phyloP scores from a whole-genome alignment of 805 yeast genomes.

The Cyberlindnera euphorbiae region DNA sequence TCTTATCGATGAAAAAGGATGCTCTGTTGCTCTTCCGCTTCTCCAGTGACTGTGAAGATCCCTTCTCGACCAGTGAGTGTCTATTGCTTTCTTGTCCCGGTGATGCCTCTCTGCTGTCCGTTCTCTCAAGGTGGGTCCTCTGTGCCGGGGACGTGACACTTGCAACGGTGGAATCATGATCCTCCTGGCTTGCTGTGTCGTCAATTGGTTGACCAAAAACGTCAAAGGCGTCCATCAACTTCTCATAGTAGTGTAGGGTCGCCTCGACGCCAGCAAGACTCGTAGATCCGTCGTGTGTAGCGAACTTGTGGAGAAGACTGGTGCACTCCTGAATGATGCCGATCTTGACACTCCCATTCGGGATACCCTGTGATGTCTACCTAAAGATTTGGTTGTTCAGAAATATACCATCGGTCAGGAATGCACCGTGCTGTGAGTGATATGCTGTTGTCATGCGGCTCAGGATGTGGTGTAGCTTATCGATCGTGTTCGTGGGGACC shows the following conservation, averaged over 20 bases:
- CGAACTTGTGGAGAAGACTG: constrained; percentile 11
- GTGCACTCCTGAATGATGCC: constrained; percentile 23
- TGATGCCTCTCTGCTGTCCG: background rate
- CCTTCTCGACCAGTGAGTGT: background rate
- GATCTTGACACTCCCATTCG: constrained; percentile 23
- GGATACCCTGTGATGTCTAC: constrained; percentile 9
- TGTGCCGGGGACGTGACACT: constrained; percentile 1
- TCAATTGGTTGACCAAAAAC: constrained; percentile 7
- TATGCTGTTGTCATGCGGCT: constrained; percentile 15
- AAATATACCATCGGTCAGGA: constrained; percentile 14
- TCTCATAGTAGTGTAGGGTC: constrained; percentile 20
- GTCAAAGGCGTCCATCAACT: constrained; percentile 25
- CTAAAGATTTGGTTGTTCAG: constrained; percentile 15
- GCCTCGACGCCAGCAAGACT: constrained; percentile 8
- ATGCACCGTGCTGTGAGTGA: constrained; percentile 19
- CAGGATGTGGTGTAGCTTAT: constrained; percentile 10
- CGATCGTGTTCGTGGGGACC: constrained; percentile 11
- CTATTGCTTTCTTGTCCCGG: background rate
- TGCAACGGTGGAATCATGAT: constrained; percentile 1
- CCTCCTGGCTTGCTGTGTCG: background rate
- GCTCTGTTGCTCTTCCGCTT: constrained; percentile 3
- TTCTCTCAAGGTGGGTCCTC: constrained; percentile 1
- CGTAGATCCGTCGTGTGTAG: constrained; percentile 5
- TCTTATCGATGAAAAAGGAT: constrained; percentile 7
- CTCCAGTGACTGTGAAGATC: background rate